Percentiles rank a stretch among this genome's conserved stretches.
Conservation (phyloP, 345 rosid genomes). For the Psidium guajava region DNA sequence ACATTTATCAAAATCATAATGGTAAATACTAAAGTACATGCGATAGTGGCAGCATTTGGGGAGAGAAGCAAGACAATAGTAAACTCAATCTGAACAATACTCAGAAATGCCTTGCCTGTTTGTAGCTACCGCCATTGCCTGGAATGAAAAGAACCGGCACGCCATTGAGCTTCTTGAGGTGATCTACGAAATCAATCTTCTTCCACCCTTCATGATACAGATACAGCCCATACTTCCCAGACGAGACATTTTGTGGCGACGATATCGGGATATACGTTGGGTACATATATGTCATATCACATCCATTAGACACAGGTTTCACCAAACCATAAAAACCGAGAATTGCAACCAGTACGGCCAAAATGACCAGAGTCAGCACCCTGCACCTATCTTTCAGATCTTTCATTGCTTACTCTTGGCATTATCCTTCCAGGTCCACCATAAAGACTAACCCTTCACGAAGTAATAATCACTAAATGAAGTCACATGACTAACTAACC, state of each 20-base stretch:
- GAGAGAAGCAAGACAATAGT: neutral
- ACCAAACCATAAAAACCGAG: slow-evolving; percentile 47
- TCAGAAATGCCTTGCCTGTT: slow-evolving; percentile 40
- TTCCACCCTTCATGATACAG: slow-evolving; percentile 98
- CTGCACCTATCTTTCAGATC: slow-evolving; percentile 41
- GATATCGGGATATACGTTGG: slow-evolving; percentile 89
- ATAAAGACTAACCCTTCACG: neutral
- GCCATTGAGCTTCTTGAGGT: slow-evolving; percentile 75
- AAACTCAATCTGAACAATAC: neutral
- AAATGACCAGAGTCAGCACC: slow-evolving; percentile 27
- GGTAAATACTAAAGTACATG: neutral
- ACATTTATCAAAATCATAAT: neutral
- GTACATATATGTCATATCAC: slow-evolving; percentile 94
- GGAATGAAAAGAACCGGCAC: slow-evolving; percentile 94
- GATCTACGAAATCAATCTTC: slow-evolving; percentile 75
- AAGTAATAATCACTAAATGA: neutral
- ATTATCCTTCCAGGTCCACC: neutral
- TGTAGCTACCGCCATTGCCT: slow-evolving; percentile 95
- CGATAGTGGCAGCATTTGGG: neutral
- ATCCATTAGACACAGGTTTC: slow-evolving; percentile 78
- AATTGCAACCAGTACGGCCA: slow-evolving; percentile 41
- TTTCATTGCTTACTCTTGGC: slow-evolving; percentile 11
- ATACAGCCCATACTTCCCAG: slow-evolving; percentile 63
- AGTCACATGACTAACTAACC: neutral
- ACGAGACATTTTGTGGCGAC: slow-evolving; percentile 17